phyloP scores from a whole-genome alignment of 2,329 filamentous ascomycete genomes.

The Alternaria brassicae region DNA sequence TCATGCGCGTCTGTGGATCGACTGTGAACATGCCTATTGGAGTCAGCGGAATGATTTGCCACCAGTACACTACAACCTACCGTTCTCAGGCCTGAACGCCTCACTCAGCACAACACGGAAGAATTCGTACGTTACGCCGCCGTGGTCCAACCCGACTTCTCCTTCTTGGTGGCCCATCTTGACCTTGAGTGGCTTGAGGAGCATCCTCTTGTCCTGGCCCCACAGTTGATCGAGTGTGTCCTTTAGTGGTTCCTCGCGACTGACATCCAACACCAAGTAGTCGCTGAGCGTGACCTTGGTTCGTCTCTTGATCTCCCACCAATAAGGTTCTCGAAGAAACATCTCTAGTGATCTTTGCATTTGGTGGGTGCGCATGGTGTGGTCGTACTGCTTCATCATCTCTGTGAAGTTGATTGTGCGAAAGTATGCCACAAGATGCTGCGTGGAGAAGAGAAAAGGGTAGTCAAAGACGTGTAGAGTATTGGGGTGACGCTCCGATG shows the following conservation, averaged over 20 bases:
- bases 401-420: conserved; percentile 84
- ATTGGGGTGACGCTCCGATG: conserved; percentile 67
- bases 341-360: conserved; percentile 37
- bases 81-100: conserved; percentile 78
- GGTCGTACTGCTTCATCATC: conserved; percentile 81
- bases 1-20: conserved; percentile 77
- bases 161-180: conserved; percentile 79
- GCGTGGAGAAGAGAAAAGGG: conserved; percentile 77
- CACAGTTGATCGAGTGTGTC: conserved; percentile 81
- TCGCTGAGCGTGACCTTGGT: conserved; percentile 48
- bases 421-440: conserved; percentile 81
- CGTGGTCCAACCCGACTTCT: conserved; percentile 90
- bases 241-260: conserved; percentile 50
- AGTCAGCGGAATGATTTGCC: conserved; percentile 14
- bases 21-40: conserved; percentile 73
- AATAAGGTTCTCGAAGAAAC: conserved; percentile 33
- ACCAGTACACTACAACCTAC: conserved; percentile 47
- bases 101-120: conserved; percentile 85
- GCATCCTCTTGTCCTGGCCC: conserved; percentile 80
- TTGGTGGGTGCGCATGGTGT: conserved; percentile 37
- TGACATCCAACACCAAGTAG: conserved; percentile 55
- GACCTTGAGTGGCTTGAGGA: conserved; percentile 86
- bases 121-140: conserved; percentile 95
- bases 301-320: conserved; percentile 37
- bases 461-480: conserved; percentile 79